Percentiles rank a stretch among this genome's conserved stretches.
These are phyloP conservation scores for Styphnolobium japonicum DNA, from an alignment of 306 rosid species.

Conservation along the genomic window DNA sequence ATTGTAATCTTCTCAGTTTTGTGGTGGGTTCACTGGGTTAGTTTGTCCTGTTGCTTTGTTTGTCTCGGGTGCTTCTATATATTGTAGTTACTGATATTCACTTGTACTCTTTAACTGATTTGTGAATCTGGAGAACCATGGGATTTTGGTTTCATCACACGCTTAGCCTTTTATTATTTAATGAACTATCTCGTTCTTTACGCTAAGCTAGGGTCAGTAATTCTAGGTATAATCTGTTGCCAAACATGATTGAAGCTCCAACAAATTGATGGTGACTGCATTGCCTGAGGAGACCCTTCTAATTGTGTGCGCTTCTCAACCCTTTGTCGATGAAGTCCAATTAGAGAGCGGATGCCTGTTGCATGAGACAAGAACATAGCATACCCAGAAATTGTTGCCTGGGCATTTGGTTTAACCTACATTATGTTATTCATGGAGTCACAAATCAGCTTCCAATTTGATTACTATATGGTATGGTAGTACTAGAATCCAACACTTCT, in stretches of 20 bases:
- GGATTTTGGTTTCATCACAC: conserved; percentile 16
- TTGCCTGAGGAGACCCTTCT: not conserved
- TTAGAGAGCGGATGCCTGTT: not conserved
- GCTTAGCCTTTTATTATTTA: conserved; percentile 8
- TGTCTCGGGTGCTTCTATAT: conserved; percentile 23
- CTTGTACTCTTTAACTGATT: conserved; percentile 39
- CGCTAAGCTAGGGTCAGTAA: conserved; percentile 8
- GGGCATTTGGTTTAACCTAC: not conserved
- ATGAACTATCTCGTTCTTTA: not conserved
- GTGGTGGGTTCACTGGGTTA: conserved; percentile 32
- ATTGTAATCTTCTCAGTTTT: conserved; percentile 45
- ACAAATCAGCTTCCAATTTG: not conserved
- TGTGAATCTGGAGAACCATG: conserved; percentile 35
- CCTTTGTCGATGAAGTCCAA: not conserved
- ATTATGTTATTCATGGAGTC: not conserved
- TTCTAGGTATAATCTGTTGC: conserved; percentile 23
- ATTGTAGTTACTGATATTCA: conserved; percentile 34
- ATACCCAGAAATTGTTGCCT: not conserved
- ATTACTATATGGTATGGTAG: no score
- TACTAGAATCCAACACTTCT: no score
- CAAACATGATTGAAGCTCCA: conserved; percentile 1
- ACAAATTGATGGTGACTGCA: not conserved
- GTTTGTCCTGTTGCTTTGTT: conserved; percentile 17
- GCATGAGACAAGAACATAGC: not conserved
- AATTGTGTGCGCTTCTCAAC: not conserved